A percentile compares a stretch with the other conserved stretches of the same genome.
phyloP scores from a whole-genome alignment of 1,139 yeast genomes.

The Meyerozyma smithsonii region DNA sequence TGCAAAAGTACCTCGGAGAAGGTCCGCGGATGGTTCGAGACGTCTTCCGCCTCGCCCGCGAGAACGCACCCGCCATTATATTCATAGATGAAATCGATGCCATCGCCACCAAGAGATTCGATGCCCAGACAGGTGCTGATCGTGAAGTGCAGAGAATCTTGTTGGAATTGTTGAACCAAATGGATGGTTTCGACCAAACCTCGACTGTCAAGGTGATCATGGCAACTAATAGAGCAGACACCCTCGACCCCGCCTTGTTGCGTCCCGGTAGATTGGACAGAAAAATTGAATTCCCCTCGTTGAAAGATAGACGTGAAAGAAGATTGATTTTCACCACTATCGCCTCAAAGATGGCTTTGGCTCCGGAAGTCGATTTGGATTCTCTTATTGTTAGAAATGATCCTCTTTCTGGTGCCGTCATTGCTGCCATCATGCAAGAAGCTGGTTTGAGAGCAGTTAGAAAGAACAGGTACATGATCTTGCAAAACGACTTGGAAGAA shows the following conservation, averaged over 20 bases:
- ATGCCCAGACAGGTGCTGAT: slow-evolving; percentile 99
- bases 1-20: slow-evolving; percentile 96
- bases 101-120: slow-evolving; percentile 97
- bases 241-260: slow-evolving; percentile 92
- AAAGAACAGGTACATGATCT: slow-evolving; percentile 92
- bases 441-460: slow-evolving; percentile 98
- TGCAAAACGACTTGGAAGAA: slow-evolving; percentile 94
- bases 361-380: slow-evolving; percentile 96
- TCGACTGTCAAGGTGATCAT: slow-evolving; percentile 95
- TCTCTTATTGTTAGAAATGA: slow-evolving; percentile 93
- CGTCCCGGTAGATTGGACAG: slow-evolving; percentile 99
- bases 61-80: slow-evolving; percentile 93
- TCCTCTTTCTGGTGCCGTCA: slow-evolving; percentile 94
- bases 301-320: slow-evolving; percentile 96
- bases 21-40: slow-evolving; percentile 99
- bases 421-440: slow-evolving; percentile 99
- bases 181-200: slow-evolving; percentile 98
- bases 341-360: slow-evolving; percentile 96
- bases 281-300: slow-evolving; percentile 93
- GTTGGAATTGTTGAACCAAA: slow-evolving; percentile 92
- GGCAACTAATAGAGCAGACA: slow-evolving; percentile 99
- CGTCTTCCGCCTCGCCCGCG: slow-evolving; percentile 94
- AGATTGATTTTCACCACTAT: slow-evolving; percentile 92
- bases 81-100: slow-evolving; percentile 98
- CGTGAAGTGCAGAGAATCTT: slow-evolving; percentile 98